Evolutionary conservation across 768 basidiomycete genomes (phyloP), one percentile per base, ranked within the genome.

Genomic region (Pisolithus orientalis): DNA sequence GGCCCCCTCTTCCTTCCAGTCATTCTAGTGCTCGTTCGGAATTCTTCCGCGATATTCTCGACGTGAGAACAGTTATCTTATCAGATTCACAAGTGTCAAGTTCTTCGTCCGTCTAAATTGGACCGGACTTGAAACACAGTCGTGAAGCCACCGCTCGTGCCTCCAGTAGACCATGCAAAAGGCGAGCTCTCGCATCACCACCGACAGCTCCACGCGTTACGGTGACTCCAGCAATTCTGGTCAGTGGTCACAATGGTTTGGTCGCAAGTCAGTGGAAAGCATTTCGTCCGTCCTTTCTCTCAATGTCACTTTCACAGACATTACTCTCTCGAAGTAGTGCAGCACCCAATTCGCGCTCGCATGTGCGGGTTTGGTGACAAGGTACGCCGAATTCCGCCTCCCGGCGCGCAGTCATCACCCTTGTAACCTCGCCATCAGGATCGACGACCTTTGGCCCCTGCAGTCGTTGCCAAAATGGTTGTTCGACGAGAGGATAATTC

Each of bases 281-380:
- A 21, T 44, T 3, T 53, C 37, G 16, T 54, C 24, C n/a, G 10
- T 44, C 54, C 24, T 51, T 47, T 48, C 56, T 51, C 9, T 46
- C 28, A 7, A 38, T 60, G 38, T 50, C 57, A 11, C n/a, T 52
- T 49, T 28, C 1, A 2, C 61, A 92, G 90, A 64, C 76, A 87
- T 65, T 94, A 94, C 68, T 82, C 84, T 13, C 78, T 95, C 39
- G 85, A 90, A 58, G 80, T 94, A 60, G 79, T 90, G 3, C 94
- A 96, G 65, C 82, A 94, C 60, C 94, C 94, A 39, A 69, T 90
- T 44, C 82, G 94, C 40, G 94, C 94, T 1, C 82, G 94, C 57
- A 94, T 94, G 85, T 95, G 94, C 66, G 94, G 94, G 10, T 94
- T 95, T 68, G 94, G 94, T 43, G 92, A 96, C 75, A 95, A 94